phyloP scores from a whole-genome alignment of 495 filamentous ascomycete genomes.

The Penicillium mononematosum region DNA sequence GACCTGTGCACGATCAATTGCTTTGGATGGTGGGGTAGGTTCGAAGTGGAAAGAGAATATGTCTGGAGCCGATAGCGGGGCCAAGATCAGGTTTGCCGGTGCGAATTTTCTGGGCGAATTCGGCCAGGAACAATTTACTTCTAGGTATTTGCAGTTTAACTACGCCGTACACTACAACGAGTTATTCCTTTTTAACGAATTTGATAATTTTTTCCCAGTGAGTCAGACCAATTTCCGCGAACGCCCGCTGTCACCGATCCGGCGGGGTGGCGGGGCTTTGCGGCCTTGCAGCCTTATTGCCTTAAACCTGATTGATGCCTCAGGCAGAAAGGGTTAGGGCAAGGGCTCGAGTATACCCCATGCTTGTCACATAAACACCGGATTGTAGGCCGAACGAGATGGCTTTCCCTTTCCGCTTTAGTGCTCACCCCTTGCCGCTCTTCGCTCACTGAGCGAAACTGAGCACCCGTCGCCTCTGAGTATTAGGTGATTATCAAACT shows the following conservation, averaged over 20 bases:
- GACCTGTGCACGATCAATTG: conserved; percentile 11
- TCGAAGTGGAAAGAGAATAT: conserved; percentile 10
- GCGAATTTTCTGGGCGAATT: conserved; percentile 2
- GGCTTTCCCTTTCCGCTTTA: no score
- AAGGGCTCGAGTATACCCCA: conserved; percentile 5
- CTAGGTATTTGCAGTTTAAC: neutral
- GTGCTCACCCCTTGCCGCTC: no score
- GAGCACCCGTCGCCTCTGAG: no score
- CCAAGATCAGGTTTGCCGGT: conserved; percentile 15
- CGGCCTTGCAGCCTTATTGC: conserved; percentile 8
- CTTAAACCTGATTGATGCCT: neutral
- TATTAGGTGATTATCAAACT: no score
- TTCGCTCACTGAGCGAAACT: no score
- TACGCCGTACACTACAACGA: neutral
- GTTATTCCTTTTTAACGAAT: neutral
- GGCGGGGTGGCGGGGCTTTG: conserved; percentile 18
- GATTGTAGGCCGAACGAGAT: no score
- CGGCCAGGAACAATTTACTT: neutral
- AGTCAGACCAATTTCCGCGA: conserved; percentile 13
- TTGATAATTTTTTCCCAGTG: conserved; percentile 17
- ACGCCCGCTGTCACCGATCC: conserved; percentile 7
- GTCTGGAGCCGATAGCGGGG: conserved; percentile 13
- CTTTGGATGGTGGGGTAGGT: conserved; percentile 13
- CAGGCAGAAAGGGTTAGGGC: conserved; percentile 8
- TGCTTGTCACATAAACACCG: neutral